Conservation (phyloP, 2,329 filamentous ascomycete species). For the Decorospora gaudefroyi region DNA sequence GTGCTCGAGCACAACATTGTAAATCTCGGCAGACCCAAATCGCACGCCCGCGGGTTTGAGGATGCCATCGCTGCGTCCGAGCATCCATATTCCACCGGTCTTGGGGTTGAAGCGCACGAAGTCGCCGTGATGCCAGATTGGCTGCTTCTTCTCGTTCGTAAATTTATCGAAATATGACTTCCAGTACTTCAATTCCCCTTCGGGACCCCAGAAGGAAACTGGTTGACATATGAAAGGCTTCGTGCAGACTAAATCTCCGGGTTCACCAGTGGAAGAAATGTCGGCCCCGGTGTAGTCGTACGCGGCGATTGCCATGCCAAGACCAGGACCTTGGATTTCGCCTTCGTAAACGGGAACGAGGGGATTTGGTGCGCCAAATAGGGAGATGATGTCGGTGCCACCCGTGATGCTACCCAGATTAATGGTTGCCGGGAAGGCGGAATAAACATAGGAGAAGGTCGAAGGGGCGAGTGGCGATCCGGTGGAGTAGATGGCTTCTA, state of each 20-base stretch:
- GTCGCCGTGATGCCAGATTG: conserved; percentile 92
- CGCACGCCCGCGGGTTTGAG: conserved; percentile 89
- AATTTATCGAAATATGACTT: conserved; percentile 89
- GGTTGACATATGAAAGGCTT: conserved; percentile 89
- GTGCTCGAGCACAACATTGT: conserved; percentile 86
- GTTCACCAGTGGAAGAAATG: conserved; percentile 64
- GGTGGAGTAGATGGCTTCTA: conserved; percentile 91
- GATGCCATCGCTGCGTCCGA: conserved; percentile 89
- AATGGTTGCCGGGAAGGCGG: conserved; percentile 75
- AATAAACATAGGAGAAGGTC: conserved; percentile 89
- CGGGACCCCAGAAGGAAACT: conserved; percentile 79
- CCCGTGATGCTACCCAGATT: conserved; percentile 94
- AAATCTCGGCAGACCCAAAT: conserved; percentile 94
- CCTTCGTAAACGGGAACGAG: conserved; percentile 56
- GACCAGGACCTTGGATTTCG: conserved; percentile 56
- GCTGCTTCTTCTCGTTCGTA: conserved; percentile 47
- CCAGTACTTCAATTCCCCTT: conserved; percentile 75
- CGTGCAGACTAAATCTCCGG: conserved; percentile 87
- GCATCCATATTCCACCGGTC: conserved; percentile 83
- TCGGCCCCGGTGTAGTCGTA: conserved; percentile 61
- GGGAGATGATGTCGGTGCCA: conserved; percentile 93
- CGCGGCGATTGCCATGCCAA: conserved; percentile 57
- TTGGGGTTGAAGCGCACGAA: conserved; percentile 74
- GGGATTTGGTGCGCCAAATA: conserved; percentile 82
- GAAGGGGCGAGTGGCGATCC: conserved; percentile 90